Conservation (phyloP, 345 rosid genomes). For the Eucalyptus curtisii region DNA sequence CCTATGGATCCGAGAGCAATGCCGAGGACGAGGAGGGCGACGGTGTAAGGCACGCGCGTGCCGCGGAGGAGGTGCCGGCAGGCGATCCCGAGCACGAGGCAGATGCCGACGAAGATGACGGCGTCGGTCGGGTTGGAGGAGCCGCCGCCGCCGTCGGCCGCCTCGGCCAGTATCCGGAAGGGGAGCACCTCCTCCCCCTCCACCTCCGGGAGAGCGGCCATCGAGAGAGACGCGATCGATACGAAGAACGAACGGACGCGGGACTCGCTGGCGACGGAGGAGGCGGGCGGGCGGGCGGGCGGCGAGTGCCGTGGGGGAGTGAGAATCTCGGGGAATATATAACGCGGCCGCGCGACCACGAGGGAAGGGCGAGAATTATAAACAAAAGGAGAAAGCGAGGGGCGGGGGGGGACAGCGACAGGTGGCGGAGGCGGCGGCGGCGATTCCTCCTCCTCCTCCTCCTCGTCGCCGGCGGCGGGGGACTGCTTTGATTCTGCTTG, state of each 20-base stretch:
- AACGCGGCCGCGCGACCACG: background rate
- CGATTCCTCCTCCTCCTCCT: background rate
- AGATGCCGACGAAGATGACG: slow-evolving; percentile 69
- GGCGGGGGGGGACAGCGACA: background rate
- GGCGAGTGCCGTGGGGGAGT: background rate
- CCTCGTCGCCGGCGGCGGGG: background rate
- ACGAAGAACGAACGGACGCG: background rate
- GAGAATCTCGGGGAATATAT: background rate
- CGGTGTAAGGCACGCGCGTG: slow-evolving; percentile 89
- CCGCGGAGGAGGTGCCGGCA: slow-evolving; percentile 70
- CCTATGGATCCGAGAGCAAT: slow-evolving; percentile 82
- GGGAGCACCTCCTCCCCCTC: background rate
- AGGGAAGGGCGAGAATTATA: background rate
- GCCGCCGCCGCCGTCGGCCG: background rate
- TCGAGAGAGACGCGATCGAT: background rate
- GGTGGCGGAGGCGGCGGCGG: background rate
- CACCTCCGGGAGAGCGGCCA: background rate
- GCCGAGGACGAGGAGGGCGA: slow-evolving; percentile 84
- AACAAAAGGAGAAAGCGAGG: background rate
- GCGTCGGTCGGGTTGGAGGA: slow-evolving; percentile 45
- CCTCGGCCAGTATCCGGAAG: background rate
- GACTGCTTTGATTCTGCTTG: background rate
- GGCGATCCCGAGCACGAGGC: slow-evolving; percentile 73
- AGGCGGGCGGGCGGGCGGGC: background rate
- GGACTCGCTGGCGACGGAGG: background rate